Conservation (phyloP, 495 filamentous ascomycete genomes). For the Aspergillus avenaceus region DNA sequence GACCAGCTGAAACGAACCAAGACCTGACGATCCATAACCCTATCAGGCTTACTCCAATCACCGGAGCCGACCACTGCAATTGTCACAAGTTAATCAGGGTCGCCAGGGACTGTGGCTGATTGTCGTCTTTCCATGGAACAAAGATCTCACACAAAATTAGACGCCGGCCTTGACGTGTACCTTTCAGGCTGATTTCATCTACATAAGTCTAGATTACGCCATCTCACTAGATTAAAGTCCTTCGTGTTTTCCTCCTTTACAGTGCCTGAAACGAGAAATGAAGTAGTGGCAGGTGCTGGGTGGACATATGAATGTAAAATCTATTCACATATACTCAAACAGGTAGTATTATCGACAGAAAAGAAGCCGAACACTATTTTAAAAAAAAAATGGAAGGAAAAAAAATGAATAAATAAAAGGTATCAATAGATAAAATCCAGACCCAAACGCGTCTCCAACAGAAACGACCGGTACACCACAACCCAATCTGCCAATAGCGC, state of each 20-base stretch:
- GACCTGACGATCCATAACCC: not conserved
- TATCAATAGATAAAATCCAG: not conserved
- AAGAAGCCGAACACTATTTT: not conserved
- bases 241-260: not conserved
- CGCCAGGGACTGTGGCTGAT: not conserved
- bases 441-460: not conserved
- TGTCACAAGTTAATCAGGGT: not conserved
- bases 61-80: no score
- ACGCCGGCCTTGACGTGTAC: no score
- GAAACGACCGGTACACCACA: not conserved
- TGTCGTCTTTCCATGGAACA: not conserved
- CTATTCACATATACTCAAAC: not conserved
- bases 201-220: not conserved
- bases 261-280: no score
- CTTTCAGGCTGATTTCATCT: no score
- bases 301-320: not conserved
- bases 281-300: no score
- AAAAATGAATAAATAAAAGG: not conserved
- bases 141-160: no score
- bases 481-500: not conserved
- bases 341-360: not conserved
- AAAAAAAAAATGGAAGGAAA: not conserved
- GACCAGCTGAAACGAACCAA: not conserved
- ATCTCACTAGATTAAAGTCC: not conserved
- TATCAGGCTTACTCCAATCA: conserved; percentile 3